Conservation (phyloP, 2,329 filamentous ascomycete genomes). For the Scedosporium minutisporum region DNA sequence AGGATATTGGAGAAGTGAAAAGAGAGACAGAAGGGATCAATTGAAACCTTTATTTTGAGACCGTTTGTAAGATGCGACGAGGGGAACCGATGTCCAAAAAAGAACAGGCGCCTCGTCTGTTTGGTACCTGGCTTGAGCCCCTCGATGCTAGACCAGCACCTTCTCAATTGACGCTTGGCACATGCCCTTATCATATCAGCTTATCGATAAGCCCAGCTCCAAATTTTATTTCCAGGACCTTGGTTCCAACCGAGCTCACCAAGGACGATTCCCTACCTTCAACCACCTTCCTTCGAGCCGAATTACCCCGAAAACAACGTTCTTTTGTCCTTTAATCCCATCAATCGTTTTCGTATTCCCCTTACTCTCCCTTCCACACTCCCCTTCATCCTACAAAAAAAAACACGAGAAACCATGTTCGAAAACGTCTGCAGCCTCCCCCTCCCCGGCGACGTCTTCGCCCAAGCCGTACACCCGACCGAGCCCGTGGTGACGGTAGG, state of each 20-base stretch:
- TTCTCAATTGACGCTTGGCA: not conserved
- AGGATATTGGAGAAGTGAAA: no score
- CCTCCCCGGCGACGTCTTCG: slow-evolving; percentile 76
- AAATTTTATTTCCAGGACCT: not conserved
- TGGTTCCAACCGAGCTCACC: not conserved
- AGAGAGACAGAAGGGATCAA: no score
- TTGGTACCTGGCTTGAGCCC: no score
- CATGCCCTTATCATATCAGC: not conserved
- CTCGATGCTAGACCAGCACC: no score
- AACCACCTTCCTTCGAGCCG: not conserved
- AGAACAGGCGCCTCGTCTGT: no score
- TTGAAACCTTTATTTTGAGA: no score
- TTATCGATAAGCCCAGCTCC: not conserved
- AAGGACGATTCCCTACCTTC: not conserved
- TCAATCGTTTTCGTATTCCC: not conserved
- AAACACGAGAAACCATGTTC: slow-evolving; percentile 51
- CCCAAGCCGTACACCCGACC: slow-evolving; percentile 75
- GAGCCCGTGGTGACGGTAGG: slow-evolving; percentile 81
- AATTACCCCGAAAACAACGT: no score
- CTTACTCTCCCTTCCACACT: not conserved
- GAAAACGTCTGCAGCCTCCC: slow-evolving; percentile 88
- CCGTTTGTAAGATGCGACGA: no score
- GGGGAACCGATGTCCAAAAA: no score
- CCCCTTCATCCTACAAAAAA: not conserved
- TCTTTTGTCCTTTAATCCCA: no score